Conservation (phyloP, 208 protist genomes). For the Crithidia fasciculata region DNA sequence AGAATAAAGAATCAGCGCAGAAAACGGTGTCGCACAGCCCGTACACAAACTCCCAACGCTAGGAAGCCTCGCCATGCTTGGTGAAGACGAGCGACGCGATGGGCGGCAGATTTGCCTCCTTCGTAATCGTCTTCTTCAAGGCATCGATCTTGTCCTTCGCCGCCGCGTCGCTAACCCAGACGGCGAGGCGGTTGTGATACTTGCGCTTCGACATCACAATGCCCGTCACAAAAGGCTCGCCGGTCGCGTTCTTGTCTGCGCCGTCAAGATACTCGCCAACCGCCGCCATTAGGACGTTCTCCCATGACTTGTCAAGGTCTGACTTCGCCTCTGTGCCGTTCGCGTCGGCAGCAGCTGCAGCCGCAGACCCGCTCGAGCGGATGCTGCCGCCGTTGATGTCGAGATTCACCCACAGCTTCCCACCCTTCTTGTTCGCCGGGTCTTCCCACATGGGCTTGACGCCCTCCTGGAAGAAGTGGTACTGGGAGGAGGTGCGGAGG, state of each 20-base stretch:
- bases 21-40: background rate
- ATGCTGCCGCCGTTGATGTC: conserved; percentile 42
- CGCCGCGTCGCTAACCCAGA: conserved; percentile 71
- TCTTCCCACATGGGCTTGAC: conserved; percentile 94
- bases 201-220: conserved; percentile 80
- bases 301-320: conserved; percentile 75
- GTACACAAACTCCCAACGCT: background rate
- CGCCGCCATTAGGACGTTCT: conserved; percentile 80
- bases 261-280: conserved; percentile 84
- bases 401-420: conserved; percentile 73
- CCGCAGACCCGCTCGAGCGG: conserved; percentile 3
- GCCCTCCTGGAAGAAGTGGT: conserved; percentile 91
- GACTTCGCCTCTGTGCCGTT: conserved; percentile 38
- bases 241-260: conserved; percentile 23
- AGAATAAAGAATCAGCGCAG: background rate
- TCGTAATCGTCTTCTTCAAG: conserved; percentile 47
- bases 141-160: conserved; percentile 52
- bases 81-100: conserved; percentile 57
- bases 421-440: conserved; percentile 84
- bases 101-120: conserved; percentile 40
- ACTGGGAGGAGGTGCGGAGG: conserved; percentile 81
- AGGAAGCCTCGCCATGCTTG: conserved; percentile 64
- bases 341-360: conserved; percentile 18
- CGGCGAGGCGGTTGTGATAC: conserved; percentile 78
- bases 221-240: conserved; percentile 58